Evolutionary conservation across 1,139 yeast species (phyloP), one percentile per base, ranked within the genome.

Genomic region (Yamadazyma triangularis): DNA sequence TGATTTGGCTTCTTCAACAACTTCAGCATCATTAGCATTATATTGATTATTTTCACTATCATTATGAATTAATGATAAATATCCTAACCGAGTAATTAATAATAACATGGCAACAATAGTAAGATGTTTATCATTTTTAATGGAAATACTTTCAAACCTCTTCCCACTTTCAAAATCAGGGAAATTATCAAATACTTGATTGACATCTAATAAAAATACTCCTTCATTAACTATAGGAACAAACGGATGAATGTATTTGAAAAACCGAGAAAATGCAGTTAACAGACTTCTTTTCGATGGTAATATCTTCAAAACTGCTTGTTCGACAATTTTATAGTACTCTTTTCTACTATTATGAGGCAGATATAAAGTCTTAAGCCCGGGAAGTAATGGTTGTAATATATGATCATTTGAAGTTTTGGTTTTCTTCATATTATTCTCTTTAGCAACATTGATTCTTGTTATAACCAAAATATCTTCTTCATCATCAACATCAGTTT

Each of bases 211-310:
- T 18, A 51, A 34, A 15, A 61, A 42, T 3, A 52, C 35, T 11
- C 44, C 37, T 38, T 66, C 70, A 36, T 61, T 61, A 2, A 67
- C 29, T 10, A 66, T 50, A 2, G 70, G 66, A 9, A 64, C 47
- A 31, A 67, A 64, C 3, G 71, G 71, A 29, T 52, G 51, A 11
- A 64, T 70, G 46, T 57, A 65, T 36, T 60, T 62, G 50, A 64
- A 65, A 39, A 51, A 67, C 13, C 64, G 51, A 31, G 54, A 50
- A 31, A 61, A 53, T n/a, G 66, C 47, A 34, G 59, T 47, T 24
- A 53, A 48, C 26, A 56, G 35, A 27, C 47, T 57, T 8, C 44
- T 39, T 27, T 57, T 56, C 23, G 45, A 41, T 0, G 74, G 74
- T 13, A 68, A 45, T 2, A 64, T 46, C 25, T 49, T 44, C 11